Evolutionary conservation across 768 basidiomycete genomes (phyloP).

Genomic region (Termitomyces sp.): DNA sequence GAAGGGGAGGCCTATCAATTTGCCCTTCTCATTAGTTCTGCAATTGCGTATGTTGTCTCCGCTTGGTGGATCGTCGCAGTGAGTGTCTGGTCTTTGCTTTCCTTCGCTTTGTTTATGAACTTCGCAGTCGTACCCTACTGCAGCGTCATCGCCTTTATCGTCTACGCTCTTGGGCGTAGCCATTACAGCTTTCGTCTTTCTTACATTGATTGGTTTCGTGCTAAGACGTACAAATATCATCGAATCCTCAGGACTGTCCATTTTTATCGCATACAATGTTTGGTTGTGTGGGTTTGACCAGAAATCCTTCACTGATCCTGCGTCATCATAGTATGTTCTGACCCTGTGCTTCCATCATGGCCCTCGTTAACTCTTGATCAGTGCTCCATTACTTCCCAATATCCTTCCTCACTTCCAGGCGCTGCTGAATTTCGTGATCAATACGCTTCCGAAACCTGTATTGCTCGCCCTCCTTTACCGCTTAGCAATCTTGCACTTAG

Average conservation of each 20-base stretch:
- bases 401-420: slow-evolving; percentile 79
- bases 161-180: slow-evolving; percentile 87
- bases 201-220: slow-evolving; percentile 88
- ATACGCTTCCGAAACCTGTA: slow-evolving; percentile 82
- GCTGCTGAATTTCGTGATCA: slow-evolving; percentile 73
- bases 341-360: background rate
- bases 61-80: slow-evolving; percentile 86
- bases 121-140: slow-evolving; percentile 70
- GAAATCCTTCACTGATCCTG: slow-evolving; percentile 64
- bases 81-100: slow-evolving; percentile 21
- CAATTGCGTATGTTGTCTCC: slow-evolving; percentile 73
- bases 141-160: slow-evolving; percentile 78
- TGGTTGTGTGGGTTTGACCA: slow-evolving; percentile 86
- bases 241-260: slow-evolving; percentile 81
- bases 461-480: slow-evolving; percentile 76
- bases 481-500: slow-evolving; percentile 73
- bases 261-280: slow-evolving; percentile 86
- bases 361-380: slow-evolving; percentile 20
- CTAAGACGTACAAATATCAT: slow-evolving; percentile 87
- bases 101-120: background rate
- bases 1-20: slow-evolving; percentile 76
- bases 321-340: slow-evolving; percentile 66
- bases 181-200: slow-evolving; percentile 82
- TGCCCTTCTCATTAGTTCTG: slow-evolving; percentile 66
- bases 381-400: slow-evolving; percentile 72